Base-by-base conservation (phyloP, 2,329 filamentous ascomycete species). In the Ascosphaera aggregata region DNA sequence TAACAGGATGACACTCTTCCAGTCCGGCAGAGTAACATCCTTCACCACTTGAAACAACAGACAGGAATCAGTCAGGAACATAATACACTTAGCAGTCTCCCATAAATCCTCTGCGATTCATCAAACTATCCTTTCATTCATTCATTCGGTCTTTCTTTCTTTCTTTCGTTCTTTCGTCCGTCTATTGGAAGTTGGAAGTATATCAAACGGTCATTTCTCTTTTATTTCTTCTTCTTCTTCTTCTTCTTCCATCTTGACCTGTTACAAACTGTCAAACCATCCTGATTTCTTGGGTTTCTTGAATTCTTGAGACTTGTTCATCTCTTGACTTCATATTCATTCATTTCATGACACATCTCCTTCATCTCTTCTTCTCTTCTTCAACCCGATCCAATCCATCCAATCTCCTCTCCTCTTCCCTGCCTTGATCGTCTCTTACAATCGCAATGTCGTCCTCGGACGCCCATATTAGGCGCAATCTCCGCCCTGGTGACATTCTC, bases 371-470 rank as follows among this genome's bases (percentile, higher is more conserved):
- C 41, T 79, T 79, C 74, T 91, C 80, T 44, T 77, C 71, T 42
- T 77, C 74, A 9, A 89, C 89, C 59, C 93, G 93, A 40, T 76
- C 71, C 4, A 98, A 70, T 18, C 80, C 89, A 40, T n/a, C n/a
- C n/a, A 98, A 93, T 0, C 89, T 98, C 64, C 92, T 89, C 54
- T 94, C 85, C 53, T 93, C 86, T 59, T 95, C 95, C 2, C 84
- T 93, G 2, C 77, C 53, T 95, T 86, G 49, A 98, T 98, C 1
- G 89, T 98, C 9, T 89, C 89, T 61, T 98, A 98, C 81, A 98
- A 92, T 39, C 98, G 63, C 4, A 89, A 89, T 3, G 84, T 89
- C 89, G 98, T 98, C 89, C 89, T 98, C 32, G 91, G 63, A 9
- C 89, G 74, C 13, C 89, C 89, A 52, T 89, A 73, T 49, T 81